A percentile compares a stretch with the other conserved stretches of the same genome.
Evolutionary conservation across 331 rosid species (phyloP).

Genomic region (Rhamnella rubrinervis): DNA sequence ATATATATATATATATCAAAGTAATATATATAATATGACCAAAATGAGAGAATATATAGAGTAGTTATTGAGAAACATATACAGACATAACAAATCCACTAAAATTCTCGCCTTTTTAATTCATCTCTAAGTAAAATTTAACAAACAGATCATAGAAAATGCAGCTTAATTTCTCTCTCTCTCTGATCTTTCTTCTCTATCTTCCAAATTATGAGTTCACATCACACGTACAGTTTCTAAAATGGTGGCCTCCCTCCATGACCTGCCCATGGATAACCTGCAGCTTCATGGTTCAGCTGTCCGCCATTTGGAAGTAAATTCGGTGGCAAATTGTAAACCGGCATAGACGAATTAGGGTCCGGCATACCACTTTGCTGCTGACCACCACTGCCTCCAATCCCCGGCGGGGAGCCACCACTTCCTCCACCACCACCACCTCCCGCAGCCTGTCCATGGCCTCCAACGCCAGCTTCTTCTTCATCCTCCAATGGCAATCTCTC

Average conservation of each 20-base stretch:
- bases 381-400: conserved; percentile 24
- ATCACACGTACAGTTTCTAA: too few relatives aligned
- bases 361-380: conserved; percentile 32
- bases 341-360: conserved; percentile 37
- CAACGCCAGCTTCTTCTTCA: conserved; percentile 41
- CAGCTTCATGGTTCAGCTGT: conserved; percentile 66
- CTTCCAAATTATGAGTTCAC: too few relatives aligned
- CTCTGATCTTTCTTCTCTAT: too few relatives aligned
- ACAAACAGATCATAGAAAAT: too few relatives aligned
- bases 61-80: too few relatives aligned
- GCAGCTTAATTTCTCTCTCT: too few relatives aligned
- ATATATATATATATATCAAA: too few relatives aligned
- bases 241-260: conserved; percentile 53
- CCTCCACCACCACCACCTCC: conserved; percentile 8
- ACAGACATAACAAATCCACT: too few relatives aligned
- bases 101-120: too few relatives aligned
- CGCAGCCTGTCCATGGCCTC: conserved; percentile 18
- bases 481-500: conserved; percentile 68
- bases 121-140: too few relatives aligned
- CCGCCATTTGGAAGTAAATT: conserved; percentile 45
- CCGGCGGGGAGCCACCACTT: conserved; percentile 28
- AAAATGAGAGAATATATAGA: too few relatives aligned
- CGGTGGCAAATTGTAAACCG: conserved; percentile 44
- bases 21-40: too few relatives aligned
- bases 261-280: conserved; percentile 41